Evolutionary conservation across 352 stramenopile genomes (phyloP).

Genomic region (Plasmopara viticola): DNA sequence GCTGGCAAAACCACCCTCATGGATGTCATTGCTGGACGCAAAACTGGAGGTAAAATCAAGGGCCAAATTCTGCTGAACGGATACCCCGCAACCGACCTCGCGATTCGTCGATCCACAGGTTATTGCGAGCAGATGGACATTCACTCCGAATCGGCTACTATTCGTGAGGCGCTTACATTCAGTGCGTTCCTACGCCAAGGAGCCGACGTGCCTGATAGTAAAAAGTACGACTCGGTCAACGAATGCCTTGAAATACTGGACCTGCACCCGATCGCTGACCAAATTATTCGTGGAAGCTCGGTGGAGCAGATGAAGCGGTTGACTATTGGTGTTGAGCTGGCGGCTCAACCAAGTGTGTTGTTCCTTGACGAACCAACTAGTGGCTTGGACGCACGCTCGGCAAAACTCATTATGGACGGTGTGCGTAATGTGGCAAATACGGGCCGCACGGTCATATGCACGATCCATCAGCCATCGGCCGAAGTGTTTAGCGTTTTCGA

Average conservation of each 20-base stretch:
- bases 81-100: constrained; percentile 41
- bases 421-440: background rate
- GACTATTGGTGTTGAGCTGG: background rate
- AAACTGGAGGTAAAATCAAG: constrained; percentile 4
- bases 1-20: constrained; percentile 4
- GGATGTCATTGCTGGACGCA: constrained; percentile 3
- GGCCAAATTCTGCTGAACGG: constrained; percentile 5
- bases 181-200: constrained; percentile 25
- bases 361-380: background rate
- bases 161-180: constrained; percentile 52
- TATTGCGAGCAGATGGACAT: constrained; percentile 83
- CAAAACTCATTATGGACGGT: constrained; percentile 2
- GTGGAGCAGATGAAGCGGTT: constrained; percentile 1
- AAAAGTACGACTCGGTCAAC: constrained; percentile 5
- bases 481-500: constrained; percentile 2
- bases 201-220: constrained; percentile 27
- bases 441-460: constrained; percentile 1
- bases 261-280: background rate
- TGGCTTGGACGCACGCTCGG: background rate
- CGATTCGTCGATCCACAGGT: constrained; percentile 41
- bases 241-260: background rate
- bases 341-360: background rate
- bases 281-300: background rate
- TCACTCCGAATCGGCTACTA: constrained; percentile 78
- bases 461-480: constrained; percentile 1